A percentile compares a stretch with the other conserved stretches of the same genome.
Evolutionary conservation across 2,329 filamentous ascomycete genomes (phyloP).

Genomic region (Microsporum canis): DNA sequence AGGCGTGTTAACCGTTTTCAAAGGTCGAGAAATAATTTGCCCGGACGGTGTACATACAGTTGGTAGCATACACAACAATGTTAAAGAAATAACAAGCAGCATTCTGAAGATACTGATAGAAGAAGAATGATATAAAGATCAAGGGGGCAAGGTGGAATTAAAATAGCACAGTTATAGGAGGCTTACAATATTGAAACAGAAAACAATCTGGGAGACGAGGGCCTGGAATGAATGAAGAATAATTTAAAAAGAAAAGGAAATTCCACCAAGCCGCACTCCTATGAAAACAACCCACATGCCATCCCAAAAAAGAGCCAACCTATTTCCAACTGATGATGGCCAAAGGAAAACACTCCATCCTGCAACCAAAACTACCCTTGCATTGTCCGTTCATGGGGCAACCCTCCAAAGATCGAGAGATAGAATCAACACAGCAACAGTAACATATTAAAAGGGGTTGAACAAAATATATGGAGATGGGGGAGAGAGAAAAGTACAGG

Average conservation of each 20-base stretch:
- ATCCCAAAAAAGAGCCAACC: conserved; percentile 14
- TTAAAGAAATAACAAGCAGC: not conserved
- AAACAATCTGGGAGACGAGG: not conserved
- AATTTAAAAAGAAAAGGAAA: conserved; percentile 3
- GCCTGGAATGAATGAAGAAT: not conserved
- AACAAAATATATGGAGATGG: conserved; percentile 14
- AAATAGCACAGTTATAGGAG: not conserved
- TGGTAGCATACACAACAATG: no score
- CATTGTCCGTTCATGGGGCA: conserved; percentile 10
- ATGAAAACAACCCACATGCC: conserved; percentile 12
- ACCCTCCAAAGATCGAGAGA: conserved; percentile 5
- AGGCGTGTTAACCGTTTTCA: not conserved
- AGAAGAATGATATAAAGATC: not conserved
- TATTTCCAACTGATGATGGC: conserved; percentile 13
- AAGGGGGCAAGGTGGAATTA: not conserved
- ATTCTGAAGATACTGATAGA: not conserved
- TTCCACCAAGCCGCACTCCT: conserved; percentile 15
- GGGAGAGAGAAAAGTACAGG: conserved; percentile 19
- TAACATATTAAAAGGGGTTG: conserved; percentile 1
- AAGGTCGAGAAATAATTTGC: not conserved
- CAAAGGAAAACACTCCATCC: conserved; percentile 15
- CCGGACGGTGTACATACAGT: not conserved
- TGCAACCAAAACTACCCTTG: conserved; percentile 13
- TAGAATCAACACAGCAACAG: conserved; percentile 3
- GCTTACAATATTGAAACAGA: not conserved